Evolutionary conservation across 768 basidiomycete genomes (phyloP), one percentile per base, ranked within the genome.

Genomic region (Suillus subluteus): DNA sequence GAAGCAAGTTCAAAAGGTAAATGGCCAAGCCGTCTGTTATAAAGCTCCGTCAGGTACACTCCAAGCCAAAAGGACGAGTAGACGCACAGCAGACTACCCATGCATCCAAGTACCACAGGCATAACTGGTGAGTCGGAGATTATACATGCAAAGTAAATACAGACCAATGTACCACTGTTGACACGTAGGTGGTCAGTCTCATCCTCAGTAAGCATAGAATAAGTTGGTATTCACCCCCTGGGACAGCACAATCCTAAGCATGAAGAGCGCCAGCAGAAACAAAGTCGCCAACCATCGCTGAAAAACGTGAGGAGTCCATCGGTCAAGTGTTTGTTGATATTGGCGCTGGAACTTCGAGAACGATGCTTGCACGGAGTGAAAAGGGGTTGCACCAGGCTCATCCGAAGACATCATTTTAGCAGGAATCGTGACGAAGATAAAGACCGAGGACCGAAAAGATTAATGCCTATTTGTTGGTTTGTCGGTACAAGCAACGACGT

Each of bases 1-100:
- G 86, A 64, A 99, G 88, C 63, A 99, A 88, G 81, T 99, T 98
- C 67, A 98, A 86, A 68, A 97, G 88, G 80, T 98, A 98, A 71
- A 98, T 98, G 38, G 94, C 96, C 71, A 93, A 90, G 21, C 93
- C 96, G 75, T 97, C 92, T 92, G 67, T 21, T 37, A 16, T 61
- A 26, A 63, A 70, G 70, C 9, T 62, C 52, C 0, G 55, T 70
- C 37, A 70, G 37, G 32, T 48, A 46, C 15, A n/a, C 5, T 37
- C 32, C 58, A 44, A 43, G 62, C 48, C 56, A 48, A 58, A 46
- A 46, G 15, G n/a, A 62, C 32, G 21, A 67, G 38, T 38, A 38
- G 1, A 86, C 91, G 71, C 74, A 92, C 91, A 91, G 79, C 90
- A 92, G 58, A 91, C 89, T 90, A 8, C 65, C 43, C 18, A 32